Base-by-base conservation (phyloP, 345 rosid species). In the Linum lewisii region DNA sequence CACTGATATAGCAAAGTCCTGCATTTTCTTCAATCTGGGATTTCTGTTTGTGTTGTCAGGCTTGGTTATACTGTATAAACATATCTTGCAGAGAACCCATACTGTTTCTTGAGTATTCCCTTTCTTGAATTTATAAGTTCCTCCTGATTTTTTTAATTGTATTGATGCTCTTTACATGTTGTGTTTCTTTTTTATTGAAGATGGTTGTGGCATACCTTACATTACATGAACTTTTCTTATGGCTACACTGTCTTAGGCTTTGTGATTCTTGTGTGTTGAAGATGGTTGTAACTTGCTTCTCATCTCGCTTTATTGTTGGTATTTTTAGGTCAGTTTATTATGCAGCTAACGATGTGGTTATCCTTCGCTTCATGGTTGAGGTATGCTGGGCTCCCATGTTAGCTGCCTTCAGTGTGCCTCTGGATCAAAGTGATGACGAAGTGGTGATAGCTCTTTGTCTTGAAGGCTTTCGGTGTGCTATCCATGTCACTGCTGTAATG, bases 371-470 rank as follows among this genome's bases (percentile, higher is more conserved):
- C 81, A 94, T 94, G 99, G 76, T 90, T 67, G 99, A 94, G 79
- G 99, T 78, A 52, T 94, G 99, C 76, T 94, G 99, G 99, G 99
- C 99, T 72, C 97, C 97, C 44, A 90, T 94, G 99, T 69, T 94
- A 84, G 99, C 99, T 64, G 99, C 99, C 71, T 94, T 94, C 81
- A 94, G 99, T 64, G 97, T 94, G 64, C 99, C 97, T 53, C 93
- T 94, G 52, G 99, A 94, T 72, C 99, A 85, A 79, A 94, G 97
- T 75, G 99, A 85, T 57, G 95, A 90, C 73, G 88, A 87, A 71
- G 86, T 86, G 32, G 76, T 90, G 67, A 78, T 92, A 79, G 71
- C 83, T 66, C 74, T 87, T 57, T 94, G 99, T 76, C 90, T 94
- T 61, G 95, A 94, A 76, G 99, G 99, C 59, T 85, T 94, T 67